phyloP scores from a whole-genome alignment of 2,329 filamentous ascomycete species.

The Mycosphaerelloides madeirae region DNA sequence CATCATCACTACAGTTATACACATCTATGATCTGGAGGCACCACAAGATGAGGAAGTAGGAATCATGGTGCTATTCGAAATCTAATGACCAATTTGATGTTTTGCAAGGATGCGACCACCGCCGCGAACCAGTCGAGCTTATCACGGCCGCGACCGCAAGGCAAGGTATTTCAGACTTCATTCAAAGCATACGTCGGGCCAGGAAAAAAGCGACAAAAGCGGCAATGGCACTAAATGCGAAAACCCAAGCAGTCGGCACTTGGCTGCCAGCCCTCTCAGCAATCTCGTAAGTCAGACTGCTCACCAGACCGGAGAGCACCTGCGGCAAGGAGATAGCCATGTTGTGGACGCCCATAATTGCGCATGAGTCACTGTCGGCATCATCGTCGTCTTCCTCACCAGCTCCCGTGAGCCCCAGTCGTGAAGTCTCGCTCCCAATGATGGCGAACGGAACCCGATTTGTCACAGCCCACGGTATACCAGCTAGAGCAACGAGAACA shows the following conservation, averaged over 20 bases:
- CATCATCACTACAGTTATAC: too few species aligned
- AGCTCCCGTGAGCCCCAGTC: conserved; percentile 11
- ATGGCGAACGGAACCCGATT: conserved; percentile 20
- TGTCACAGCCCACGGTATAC: conserved; percentile 19
- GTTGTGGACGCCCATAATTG: conserved; percentile 19
- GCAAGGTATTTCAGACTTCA: too few species aligned
- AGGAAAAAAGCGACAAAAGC: conserved; percentile 16
- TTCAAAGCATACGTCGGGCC: conserved; percentile 10
- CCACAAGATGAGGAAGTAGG: too few species aligned
- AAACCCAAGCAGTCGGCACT: conserved; percentile 17
- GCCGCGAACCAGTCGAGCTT: too few species aligned
- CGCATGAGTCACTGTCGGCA: conserved; percentile 12
- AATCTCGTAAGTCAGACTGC: conserved; percentile 14
- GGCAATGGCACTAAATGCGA: conserved; percentile 16
- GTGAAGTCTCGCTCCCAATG: conserved; percentile 16
- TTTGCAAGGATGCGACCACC: too few species aligned
- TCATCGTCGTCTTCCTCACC: conserved; percentile 4
- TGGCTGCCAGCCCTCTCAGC: conserved; percentile 16
- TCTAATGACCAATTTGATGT: too few species aligned
- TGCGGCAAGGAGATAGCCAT: conserved; percentile 21
- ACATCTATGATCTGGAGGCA: too few species aligned
- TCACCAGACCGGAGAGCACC: conserved; percentile 14
- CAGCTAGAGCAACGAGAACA: conserved; percentile 13
- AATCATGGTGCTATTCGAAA: too few species aligned
- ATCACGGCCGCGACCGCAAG: too few species aligned